These are phyloP conservation scores for Cytospora paraplurivora DNA, from an alignment of 2,329 filamentous ascomycete genomes.

Conservation along the genomic window DNA sequence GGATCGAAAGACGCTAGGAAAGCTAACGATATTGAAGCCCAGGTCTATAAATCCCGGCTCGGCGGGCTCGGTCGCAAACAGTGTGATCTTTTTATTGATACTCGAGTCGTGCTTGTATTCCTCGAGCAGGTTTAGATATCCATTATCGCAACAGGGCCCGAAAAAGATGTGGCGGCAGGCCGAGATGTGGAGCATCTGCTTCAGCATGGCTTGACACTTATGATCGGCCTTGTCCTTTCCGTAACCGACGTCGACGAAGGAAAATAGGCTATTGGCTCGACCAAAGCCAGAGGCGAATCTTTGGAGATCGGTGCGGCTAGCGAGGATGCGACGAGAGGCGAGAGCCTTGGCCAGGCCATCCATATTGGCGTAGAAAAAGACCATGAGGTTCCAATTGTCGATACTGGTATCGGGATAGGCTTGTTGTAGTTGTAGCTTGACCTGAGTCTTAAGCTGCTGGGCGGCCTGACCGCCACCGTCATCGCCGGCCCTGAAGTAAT, in stretches of 20 bases:
- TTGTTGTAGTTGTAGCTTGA: slow-evolving; percentile 33
- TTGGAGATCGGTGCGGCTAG: slow-evolving; percentile 32
- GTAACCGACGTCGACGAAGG: slow-evolving; percentile 40
- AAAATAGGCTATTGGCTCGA: slow-evolving; percentile 39
- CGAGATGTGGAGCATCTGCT: slow-evolving; percentile 38
- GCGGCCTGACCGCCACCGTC: slow-evolving; percentile 40
- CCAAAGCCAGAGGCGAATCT: slow-evolving; percentile 41
- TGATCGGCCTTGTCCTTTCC: slow-evolving; percentile 42
- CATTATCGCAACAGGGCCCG: slow-evolving; percentile 40
- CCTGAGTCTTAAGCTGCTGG: slow-evolving; percentile 34
- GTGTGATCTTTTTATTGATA: slow-evolving; percentile 35
- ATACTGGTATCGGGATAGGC: slow-evolving; percentile 34
- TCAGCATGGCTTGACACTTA: slow-evolving; percentile 40
- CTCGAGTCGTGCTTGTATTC: slow-evolving; percentile 36
- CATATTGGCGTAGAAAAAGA: slow-evolving; percentile 39
- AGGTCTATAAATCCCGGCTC: slow-evolving; percentile 38
- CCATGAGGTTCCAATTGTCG: slow-evolving; percentile 39
- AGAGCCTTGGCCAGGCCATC: slow-evolving; percentile 39
- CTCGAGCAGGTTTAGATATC: slow-evolving; percentile 39
- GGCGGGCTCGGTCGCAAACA: slow-evolving; percentile 38
- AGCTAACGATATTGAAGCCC: slow-evolving; percentile 34
- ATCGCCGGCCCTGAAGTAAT: slow-evolving; percentile 37
- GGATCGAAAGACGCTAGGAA: slow-evolving; percentile 38
- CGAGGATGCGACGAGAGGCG: slow-evolving; percentile 34
- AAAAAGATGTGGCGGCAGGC: slow-evolving; percentile 40